phyloP scores from a whole-genome alignment of 2,329 filamentous ascomycete genomes.

The Monosporascus ibericus region DNA sequence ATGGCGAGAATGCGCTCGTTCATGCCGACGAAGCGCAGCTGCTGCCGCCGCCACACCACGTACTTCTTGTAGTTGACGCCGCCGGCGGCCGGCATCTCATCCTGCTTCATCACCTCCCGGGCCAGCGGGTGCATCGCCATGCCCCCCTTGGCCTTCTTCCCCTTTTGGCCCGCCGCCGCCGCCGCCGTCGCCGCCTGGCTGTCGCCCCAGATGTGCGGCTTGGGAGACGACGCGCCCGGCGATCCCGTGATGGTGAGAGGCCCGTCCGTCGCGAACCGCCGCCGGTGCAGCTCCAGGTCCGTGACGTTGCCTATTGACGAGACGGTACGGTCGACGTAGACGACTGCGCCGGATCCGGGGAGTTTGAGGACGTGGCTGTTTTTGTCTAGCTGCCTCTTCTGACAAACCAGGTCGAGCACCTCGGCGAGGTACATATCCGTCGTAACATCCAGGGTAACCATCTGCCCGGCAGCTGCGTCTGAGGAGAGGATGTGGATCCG shows the following conservation, averaged over 20 bases:
- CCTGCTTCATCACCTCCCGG: conserved; percentile 54
- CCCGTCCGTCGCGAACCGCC: conserved; percentile 70
- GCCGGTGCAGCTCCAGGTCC: conserved; percentile 69
- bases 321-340: conserved; percentile 70
- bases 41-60: conserved; percentile 74
- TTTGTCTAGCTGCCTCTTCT: conserved; percentile 73
- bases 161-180: conserved; percentile 36
- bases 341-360: conserved; percentile 66
- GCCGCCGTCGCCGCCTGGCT: conserved; percentile 44
- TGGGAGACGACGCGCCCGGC: conserved; percentile 64
- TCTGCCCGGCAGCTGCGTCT: conserved; percentile 65
- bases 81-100: conserved; percentile 42
- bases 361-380: conserved; percentile 74
- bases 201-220: conserved; percentile 54
- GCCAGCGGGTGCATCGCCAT: conserved; percentile 61
- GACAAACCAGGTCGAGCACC: conserved; percentile 71
- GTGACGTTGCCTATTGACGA: conserved; percentile 69
- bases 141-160: conserved; percentile 39
- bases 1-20: conserved; percentile 73
- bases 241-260: conserved; percentile 63
- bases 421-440: conserved; percentile 80
- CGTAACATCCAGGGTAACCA: conserved; percentile 68
- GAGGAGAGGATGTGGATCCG: conserved; percentile 65
- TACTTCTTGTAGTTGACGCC: conserved; percentile 64
- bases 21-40: conserved; percentile 71